Conservation (phyloP, 345 rosid species). For the Erucastrum elatum region DNA sequence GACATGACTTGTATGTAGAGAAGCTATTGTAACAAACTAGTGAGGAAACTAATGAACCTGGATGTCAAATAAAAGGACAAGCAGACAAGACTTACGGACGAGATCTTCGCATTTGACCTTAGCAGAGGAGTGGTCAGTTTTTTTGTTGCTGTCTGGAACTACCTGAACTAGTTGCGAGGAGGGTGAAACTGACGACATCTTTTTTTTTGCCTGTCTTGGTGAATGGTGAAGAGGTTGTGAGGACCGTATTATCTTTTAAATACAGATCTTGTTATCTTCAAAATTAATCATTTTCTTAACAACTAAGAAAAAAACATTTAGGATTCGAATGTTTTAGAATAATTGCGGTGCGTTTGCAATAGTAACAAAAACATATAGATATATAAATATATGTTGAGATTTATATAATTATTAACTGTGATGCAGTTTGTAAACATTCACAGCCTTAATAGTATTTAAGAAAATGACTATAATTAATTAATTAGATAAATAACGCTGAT, state of each 20-base stretch:
- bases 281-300: not conserved
- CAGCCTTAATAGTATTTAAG: not conserved
- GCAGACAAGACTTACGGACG: slow-evolving; percentile 38
- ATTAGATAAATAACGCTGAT: not conserved
- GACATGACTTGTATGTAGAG: not conserved
- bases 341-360: too few species aligned
- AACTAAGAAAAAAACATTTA: not conserved
- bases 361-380: too few species aligned
- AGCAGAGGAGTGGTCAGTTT: slow-evolving; percentile 49
- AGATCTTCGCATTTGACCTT: slow-evolving; percentile 59
- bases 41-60: too few species aligned
- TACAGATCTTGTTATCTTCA: not conserved
- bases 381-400: not conserved
- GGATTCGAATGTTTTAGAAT: not conserved
- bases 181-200: slow-evolving; percentile 42
- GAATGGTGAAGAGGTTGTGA: slow-evolving; percentile 18
- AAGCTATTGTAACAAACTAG: too few species aligned
- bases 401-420: not conserved
- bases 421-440: not conserved
- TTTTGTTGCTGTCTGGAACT: slow-evolving; percentile 30
- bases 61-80: not conserved
- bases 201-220: slow-evolving; percentile 7
- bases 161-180: slow-evolving; percentile 29
- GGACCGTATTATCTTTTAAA: slow-evolving; percentile 20
- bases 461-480: not conserved